Evolutionary conservation across 768 basidiomycete genomes (phyloP), one percentile per base, ranked within the genome.

Genomic region (Psilocybe azurescens): DNA sequence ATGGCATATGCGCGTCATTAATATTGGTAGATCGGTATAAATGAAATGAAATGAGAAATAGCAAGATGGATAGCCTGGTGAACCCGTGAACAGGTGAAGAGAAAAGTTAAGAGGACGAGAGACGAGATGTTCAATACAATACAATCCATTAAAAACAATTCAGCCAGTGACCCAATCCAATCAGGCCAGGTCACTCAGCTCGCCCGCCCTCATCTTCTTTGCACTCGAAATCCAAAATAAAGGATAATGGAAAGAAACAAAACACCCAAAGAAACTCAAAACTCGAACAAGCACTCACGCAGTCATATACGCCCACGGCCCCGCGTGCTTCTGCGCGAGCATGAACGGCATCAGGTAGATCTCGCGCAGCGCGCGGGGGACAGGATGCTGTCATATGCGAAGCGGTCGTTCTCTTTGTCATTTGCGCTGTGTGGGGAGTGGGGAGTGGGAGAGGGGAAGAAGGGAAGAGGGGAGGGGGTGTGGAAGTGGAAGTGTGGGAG

Each of bases 371-470:
- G 90, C 87, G 30, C 91, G 81, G 8, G 62, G 58, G 85, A 83
- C 50, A 93, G 73, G 41, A 87, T 81, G 79, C 81, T 74, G 80
- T 93, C 88, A 65, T 86, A 90, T 29, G 74, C 89, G 74, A 85
- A 82, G 9, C 89, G 83, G 67, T 91, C 90, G 63, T 91, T 83
- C 71, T 94, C 91, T 73, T 93, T 92, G 77, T 94, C 93, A 68
- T 94, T 94, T 24, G 84, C 86, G 18, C 88, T 88, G 62, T 10
- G 1, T 28, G 8, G n/a, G 7, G 9, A 18, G 47, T 1, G 7
- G 38, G 1, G n/a, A n/a, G n/a, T n/a, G n/a, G 7, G 9, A 18
- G 47, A 3, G 7, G 38, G 1, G 41, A 44, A 44, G 41, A 47
- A 5, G 7, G 8, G 16, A 38, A 32, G 20, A 20, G 20, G 20